Evolutionary conservation across 225 moss, liverwort and hornwort species (phyloP).

Genomic region (Ulota crispa): DNA sequence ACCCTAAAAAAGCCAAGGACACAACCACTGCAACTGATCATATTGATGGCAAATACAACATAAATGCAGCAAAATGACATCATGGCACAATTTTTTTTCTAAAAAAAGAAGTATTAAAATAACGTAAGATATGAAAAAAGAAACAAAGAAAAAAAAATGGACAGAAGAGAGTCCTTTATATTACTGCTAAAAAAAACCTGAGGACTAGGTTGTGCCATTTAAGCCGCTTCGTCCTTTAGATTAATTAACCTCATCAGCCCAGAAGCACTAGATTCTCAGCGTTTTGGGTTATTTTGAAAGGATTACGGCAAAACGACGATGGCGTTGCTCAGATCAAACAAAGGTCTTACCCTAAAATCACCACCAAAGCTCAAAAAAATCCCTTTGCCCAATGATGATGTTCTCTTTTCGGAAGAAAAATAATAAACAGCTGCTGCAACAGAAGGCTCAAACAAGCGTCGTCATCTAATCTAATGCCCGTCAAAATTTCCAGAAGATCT

Average conservation of each 20-base stretch:
- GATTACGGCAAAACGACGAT: background rate
- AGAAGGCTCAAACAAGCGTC: background rate
- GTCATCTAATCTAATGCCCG: background rate
- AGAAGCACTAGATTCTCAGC: background rate
- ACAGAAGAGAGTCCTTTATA: background rate
- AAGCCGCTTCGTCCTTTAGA: background rate
- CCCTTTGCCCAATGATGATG: background rate
- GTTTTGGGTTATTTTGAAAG: background rate
- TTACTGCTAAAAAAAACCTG: background rate
- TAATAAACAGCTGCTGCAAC: conserved; percentile 1
- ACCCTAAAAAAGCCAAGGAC: background rate
- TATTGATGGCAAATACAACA: background rate
- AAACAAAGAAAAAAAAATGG: background rate
- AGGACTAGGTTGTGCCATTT: background rate
- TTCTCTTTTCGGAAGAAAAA: background rate
- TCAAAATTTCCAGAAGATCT: background rate
- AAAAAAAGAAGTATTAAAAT: no score
- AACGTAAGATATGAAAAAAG: no score
- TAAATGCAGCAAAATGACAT: background rate
- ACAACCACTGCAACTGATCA: background rate
- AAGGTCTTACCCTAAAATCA: conserved; percentile 23
- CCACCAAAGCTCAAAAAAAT: background rate
- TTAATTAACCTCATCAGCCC: background rate
- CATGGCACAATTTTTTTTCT: no score
- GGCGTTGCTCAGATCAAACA: background rate